Evolutionary conservation across 176 grass and related monocot species (phyloP), one percentile per base, ranked within the genome.

Genomic region (Olyra latifolia): DNA sequence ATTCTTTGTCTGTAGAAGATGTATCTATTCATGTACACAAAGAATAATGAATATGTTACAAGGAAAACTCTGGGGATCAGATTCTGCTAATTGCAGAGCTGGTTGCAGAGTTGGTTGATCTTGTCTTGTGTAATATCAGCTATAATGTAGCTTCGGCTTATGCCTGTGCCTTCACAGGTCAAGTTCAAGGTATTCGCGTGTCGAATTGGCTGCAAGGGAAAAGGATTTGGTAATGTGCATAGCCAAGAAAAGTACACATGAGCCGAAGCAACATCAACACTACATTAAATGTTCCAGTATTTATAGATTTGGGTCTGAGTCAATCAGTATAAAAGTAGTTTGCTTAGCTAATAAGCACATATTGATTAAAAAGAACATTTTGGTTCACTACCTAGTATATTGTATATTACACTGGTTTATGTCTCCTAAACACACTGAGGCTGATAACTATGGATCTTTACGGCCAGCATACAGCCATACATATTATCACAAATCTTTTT

Each of bases 101-200:
- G 82, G 57, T 60, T 68, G 83, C 94, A 97, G 22, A 97, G 64
- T 19, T 90, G 76, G 24, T 60, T 55, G 66, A 90, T 90, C 48
- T 75, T 88, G 44, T 71, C 69, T 55, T 79, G 24, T 1, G 84
- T 63, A 0, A 84, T 62, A 58, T 86, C 80, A 15, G 87, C 73
- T 12, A 92, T 72, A 60, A 64, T 41, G 78, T 90, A 94, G 60
- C 78, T 97, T 5, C 7, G 39, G 74, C 68, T 71, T 59, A 38
- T 84, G 27, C 28, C 72, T 29, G 62, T 76, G 19, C 79, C 85
- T 41, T 56, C 48, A 65, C 91, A 94, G 16, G 60, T 84, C 72
- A 94, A 35, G 67, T 66, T 84, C 73, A 90, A 60, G 23, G 77
- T 88, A 71, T 71, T 81, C 12, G 4, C 80, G 64, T 29, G 44